Base-by-base conservation (phyloP, 352 stramenopile species). In the Globisporangium apiculatum region DNA sequence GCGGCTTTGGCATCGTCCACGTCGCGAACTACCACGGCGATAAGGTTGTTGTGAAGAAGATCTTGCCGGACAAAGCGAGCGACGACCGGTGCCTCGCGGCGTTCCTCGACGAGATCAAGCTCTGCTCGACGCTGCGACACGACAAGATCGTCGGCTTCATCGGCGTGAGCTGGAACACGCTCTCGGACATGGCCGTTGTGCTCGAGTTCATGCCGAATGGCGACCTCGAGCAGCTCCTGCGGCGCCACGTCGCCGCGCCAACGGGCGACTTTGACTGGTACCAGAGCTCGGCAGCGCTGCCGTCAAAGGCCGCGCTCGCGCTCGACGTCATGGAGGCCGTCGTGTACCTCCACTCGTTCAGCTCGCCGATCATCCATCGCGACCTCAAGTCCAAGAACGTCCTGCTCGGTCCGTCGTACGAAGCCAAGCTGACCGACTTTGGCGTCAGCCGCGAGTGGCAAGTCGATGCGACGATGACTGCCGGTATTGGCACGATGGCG, bases 91-190 rank as follows among this genome's bases (percentile, higher is more conserved):
- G 69, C 56, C 64, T 94, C 12, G 71, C 69, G 24, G 76, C 72
- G 1, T 94, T 94, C 53, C 71, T 92, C 51, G 80, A 89, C 10
- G 85, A 94, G 66, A 93, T 93, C 60, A 88, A 90, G 68, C 78
- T 94, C 24, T 87, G 76, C 50, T 84, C 85, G 37, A 86, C 82
- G 48, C 66, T 94, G 9, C 76, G 77, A 5, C 85, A 94, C 61
- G 68, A 80, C 8, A 91, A 94, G 63, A 73, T 94, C 18, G 77
- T 94, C 42, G 70, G 72, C 11, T 94, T 94, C 41, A 75, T 94
- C 7, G 84, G 84, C 43, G 80, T 94, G 51, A 89, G 71, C 51
- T 94, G 84, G 84, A 92, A 79, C 53, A 94, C 86, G 72, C 67
- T 94, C n/a, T 79, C 77, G 8, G 81, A 94, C 52, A 87, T 94